Evolutionary conservation across 768 basidiomycete genomes (phyloP), one percentile per base, ranked within the genome.

Genomic region (Tulasnella sp.): DNA sequence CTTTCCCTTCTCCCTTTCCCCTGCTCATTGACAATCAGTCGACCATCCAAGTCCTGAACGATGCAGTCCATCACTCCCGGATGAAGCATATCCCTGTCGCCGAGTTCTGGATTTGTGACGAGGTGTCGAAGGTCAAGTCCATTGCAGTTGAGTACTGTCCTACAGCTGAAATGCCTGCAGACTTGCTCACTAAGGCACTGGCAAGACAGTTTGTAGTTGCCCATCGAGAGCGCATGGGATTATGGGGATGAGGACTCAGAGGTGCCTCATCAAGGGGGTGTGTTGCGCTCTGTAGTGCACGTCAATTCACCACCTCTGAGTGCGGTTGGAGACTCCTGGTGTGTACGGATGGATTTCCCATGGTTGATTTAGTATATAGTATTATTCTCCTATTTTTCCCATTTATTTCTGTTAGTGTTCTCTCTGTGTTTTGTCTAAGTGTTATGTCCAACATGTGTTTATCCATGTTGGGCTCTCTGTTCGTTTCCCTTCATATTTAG

Each of bases 1-100:
- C 9, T 22, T 8, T 41, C 22, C 16, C 39, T 34, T 22, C 9
- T 1, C 80, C 34, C 77, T 37, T 42, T 29, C 37, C 73, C 12
- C 74, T 74, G 11, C 67, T 47, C 73, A 36, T 65, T 4, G 65
- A 74, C 73, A 74, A 74, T 47, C 64, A 63, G 11, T 35, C 34
- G 9, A 47, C 73, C 2, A 52, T 73, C 26, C 63, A 41, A 35
- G 41, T 74, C 2, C 72, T 42, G 5, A 34, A 67, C 5, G 52
- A 73, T 32, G 42, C 73, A 4, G 74, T 66, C 17, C 39, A 62
- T 42, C 35, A 47, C 14, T 39, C 9, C 16, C 41, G 39, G 17
- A 59, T 73, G 42, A 69, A 69, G 22, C 72, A 73, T 32, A 39
- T 73, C 29, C 7, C 29, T 3, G 32, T 62, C 16, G 2, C 19